Conservation (phyloP, 1,284 basidiomycete species). For the Grifola frondosa region DNA sequence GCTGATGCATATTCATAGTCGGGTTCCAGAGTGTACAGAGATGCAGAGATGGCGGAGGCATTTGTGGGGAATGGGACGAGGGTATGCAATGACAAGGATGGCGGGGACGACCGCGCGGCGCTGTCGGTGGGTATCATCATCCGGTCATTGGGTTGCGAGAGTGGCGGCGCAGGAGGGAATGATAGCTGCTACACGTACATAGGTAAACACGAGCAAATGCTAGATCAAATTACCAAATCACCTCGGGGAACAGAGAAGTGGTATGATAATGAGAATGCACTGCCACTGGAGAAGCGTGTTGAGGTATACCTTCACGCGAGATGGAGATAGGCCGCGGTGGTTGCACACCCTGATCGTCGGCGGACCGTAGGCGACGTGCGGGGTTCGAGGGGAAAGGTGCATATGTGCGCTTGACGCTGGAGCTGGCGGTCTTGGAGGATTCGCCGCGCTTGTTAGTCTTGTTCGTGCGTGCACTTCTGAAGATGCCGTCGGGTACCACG, state of each 20-base stretch:
- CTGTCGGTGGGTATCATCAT: constrained; percentile 10
- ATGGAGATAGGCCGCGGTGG: constrained; percentile 12
- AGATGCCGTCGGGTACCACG: constrained; percentile 41
- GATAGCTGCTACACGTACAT: too few relatives aligned
- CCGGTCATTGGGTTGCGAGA: too few relatives aligned
- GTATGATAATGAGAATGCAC: too few relatives aligned
- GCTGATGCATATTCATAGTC: constrained; percentile 13
- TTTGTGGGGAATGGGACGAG: constrained; percentile 9
- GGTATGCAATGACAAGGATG: constrained; percentile 5
- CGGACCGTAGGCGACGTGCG: constrained; percentile 14
- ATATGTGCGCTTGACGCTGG: constrained; percentile 44
- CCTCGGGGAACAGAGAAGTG: too few relatives aligned
- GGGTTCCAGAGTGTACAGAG: constrained; percentile 15
- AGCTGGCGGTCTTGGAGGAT: constrained; percentile 15
- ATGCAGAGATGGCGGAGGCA: constrained; percentile 15
- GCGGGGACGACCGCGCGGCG: constrained; percentile 3
- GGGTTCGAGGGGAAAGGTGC: constrained; percentile 52
- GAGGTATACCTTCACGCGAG: too few relatives aligned
- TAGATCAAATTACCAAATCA: too few relatives aligned
- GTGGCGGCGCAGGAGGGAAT: too few relatives aligned
- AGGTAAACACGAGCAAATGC: too few relatives aligned
- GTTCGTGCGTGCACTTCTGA: constrained; percentile 45
- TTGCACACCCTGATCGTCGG: too few relatives aligned
- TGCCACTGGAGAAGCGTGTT: too few relatives aligned
- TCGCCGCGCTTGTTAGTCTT: constrained; percentile 24